phyloP scores from a whole-genome alignment of 176 grass and related monocot genomes.

The Triticum dicoccoides region DNA sequence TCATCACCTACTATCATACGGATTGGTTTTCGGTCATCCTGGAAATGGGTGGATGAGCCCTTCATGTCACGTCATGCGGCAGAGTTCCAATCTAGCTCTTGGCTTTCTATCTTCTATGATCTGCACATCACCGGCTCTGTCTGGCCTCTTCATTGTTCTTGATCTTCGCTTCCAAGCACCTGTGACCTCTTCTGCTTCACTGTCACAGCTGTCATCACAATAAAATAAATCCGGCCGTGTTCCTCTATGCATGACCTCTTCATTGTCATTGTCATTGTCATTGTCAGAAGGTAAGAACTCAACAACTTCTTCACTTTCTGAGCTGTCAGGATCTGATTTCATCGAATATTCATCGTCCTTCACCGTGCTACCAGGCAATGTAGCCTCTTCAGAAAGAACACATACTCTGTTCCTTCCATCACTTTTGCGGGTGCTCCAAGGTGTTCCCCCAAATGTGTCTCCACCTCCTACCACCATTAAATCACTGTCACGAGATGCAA shows the following conservation, averaged over 20 bases:
- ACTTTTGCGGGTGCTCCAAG: neutral
- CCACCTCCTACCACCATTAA: slow-evolving; percentile 1
- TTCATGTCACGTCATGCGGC: neutral
- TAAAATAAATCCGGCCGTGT: neutral
- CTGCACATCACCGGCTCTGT: neutral
- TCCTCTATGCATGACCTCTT: neutral
- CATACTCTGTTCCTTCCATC: neutral
- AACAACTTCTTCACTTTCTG: neutral
- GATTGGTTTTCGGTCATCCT: neutral
- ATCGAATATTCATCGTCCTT: neutral
- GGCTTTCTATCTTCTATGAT: neutral
- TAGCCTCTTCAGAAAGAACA: slow-evolving; percentile 33
- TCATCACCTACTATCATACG: neutral
- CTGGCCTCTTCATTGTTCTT: neutral
- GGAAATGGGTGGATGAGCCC: neutral
- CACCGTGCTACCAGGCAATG: neutral
- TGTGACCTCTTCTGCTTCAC: neutral
- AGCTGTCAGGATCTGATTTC: slow-evolving; percentile 1
- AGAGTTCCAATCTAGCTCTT: fast-evolving
- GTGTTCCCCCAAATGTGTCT: neutral
- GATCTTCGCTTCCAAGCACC: neutral
- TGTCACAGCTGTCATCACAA: neutral
- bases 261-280: neutral
- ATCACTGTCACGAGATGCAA: neutral
- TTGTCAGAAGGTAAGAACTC: neutral